These are phyloP conservation scores for Scleroderma bovista DNA, from an alignment of 768 basidiomycete species.

Conservation along the genomic window DNA sequence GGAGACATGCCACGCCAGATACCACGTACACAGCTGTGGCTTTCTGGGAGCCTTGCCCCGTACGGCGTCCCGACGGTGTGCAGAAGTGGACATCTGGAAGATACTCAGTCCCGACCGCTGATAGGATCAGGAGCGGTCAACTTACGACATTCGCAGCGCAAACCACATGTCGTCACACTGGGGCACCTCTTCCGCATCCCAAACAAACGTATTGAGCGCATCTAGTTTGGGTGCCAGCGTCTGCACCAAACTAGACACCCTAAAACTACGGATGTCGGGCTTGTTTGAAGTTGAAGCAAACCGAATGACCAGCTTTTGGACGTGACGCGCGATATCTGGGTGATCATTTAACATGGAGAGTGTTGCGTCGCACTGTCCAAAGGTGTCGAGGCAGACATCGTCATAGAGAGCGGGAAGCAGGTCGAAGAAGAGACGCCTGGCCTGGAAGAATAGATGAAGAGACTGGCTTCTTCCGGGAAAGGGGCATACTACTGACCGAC, in stretches of 20 bases:
- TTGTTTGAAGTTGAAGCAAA: conserved; percentile 28
- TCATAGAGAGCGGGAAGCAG: conserved; percentile 58
- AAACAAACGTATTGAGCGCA: conserved; percentile 59
- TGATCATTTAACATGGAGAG: conserved; percentile 55
- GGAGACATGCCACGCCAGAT: background rate
- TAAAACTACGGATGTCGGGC: conserved; percentile 15
- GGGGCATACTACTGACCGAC: conserved; percentile 43
- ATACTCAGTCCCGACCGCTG: background rate
- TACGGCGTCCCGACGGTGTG: conserved; percentile 57
- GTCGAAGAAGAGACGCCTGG: conserved; percentile 43
- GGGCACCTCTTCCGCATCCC: conserved; percentile 64
- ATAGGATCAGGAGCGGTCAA: background rate
- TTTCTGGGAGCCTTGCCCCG: conserved; percentile 51
- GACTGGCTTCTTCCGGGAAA: background rate
- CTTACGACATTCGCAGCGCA: conserved; percentile 61
- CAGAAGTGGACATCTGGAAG: conserved; percentile 57
- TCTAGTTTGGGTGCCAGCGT: conserved; percentile 52
- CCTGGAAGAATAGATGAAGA: conserved; percentile 33
- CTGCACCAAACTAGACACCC: conserved; percentile 48
- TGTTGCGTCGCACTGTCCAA: conserved; percentile 57
- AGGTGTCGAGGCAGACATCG: conserved; percentile 47
- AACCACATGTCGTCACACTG: conserved; percentile 78
- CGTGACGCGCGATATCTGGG: conserved; percentile 60
- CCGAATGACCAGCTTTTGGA: conserved; percentile 51
- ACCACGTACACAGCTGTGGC: conserved; percentile 55